These are phyloP conservation scores for Medicago ruthenica DNA, from an alignment of 306 rosid genomes.

Conservation along the genomic window DNA sequence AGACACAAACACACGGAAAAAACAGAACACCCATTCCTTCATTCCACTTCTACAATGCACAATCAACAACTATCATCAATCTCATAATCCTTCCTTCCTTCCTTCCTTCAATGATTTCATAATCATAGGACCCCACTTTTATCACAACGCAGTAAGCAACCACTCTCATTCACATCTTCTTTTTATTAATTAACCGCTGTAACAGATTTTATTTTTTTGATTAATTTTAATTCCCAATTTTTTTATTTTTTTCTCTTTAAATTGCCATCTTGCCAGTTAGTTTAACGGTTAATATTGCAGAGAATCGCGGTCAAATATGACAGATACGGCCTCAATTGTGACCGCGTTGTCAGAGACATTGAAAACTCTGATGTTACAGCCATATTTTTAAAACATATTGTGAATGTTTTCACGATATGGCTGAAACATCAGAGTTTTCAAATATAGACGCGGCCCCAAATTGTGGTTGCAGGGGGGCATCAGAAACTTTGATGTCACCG, in stretches of 20 bases:
- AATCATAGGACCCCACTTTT: slow-evolving; percentile 22
- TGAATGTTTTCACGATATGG: too few species aligned
- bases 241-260: neutral
- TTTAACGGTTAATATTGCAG: neutral
- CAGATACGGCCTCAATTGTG: neutral
- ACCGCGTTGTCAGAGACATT: neutral
- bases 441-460: neutral
- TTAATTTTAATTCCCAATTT: slow-evolving; percentile 4
- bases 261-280: neutral
- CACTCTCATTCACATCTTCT: neutral
- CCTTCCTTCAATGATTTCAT: slow-evolving; percentile 36
- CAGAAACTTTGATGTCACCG: neutral
- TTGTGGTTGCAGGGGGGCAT: neutral
- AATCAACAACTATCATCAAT: neutral
- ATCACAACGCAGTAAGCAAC: slow-evolving; percentile 40
- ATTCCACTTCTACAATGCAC: slow-evolving; percentile 29
- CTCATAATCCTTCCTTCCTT: neutral
- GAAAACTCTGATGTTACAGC: neutral
- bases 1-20: neutral
- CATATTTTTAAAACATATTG: neutral
- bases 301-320: neutral
- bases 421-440: neutral
- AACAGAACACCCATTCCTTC: neutral
- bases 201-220: slow-evolving; percentile 12
- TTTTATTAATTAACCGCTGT: neutral